Conservation (phyloP, 257 asterid genomes). For the Ligustrum vulgare region DNA sequence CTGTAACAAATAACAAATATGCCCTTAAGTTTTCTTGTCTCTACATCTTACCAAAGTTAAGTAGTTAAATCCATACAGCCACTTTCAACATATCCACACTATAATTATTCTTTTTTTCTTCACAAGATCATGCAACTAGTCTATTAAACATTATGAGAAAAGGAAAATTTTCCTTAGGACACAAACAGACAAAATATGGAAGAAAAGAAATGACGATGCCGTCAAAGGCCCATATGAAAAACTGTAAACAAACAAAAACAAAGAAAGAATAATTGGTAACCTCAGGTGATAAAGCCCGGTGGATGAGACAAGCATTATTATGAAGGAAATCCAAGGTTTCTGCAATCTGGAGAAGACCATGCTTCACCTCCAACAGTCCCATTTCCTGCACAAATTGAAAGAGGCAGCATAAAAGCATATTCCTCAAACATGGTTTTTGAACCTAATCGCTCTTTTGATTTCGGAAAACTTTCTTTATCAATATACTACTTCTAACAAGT, state of each 20-base stretch:
- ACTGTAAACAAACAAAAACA: background rate
- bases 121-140: slow-evolving; percentile 7
- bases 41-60: background rate
- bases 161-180: background rate
- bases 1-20: background rate
- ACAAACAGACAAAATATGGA: background rate
- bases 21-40: background rate
- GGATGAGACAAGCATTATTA: slow-evolving; percentile 89
- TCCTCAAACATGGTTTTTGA: slow-evolving; percentile 15
- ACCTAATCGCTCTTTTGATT: no score
- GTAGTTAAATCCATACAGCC: background rate
- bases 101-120: slow-evolving; percentile 3
- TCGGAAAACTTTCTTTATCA: no score
- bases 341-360: slow-evolving; percentile 91
- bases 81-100: background rate
- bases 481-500: no score
- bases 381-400: slow-evolving; percentile 62
- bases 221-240: background rate
- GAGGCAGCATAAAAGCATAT: slow-evolving; percentile 6
- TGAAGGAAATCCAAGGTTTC: slow-evolving; percentile 98
- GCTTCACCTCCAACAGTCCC: slow-evolving; percentile 97
- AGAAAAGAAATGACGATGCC: slow-evolving; percentile 7
- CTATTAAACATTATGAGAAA: background rate
- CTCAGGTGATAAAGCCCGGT: slow-evolving; percentile 93
- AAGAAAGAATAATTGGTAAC: slow-evolving; percentile 35